phyloP scores from a whole-genome alignment of 106 monocot species.

The Dendrobium chrysotoxum region DNA sequence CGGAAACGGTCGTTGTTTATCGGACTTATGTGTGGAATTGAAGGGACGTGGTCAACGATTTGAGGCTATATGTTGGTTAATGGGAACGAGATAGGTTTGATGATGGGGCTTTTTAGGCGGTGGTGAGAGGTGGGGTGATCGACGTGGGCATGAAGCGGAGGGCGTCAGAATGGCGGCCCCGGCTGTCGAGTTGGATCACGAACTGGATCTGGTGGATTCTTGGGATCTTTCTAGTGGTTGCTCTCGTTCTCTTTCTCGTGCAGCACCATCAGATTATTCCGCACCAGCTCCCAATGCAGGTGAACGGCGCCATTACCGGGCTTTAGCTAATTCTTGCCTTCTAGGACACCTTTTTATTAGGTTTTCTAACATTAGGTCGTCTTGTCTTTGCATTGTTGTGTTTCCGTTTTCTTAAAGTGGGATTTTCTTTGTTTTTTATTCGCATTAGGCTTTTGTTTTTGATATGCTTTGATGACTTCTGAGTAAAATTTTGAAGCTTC shows the following conservation, averaged over 20 bases:
- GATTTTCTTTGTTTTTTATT: too few species aligned
- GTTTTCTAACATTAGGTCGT: background rate
- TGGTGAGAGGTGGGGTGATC: conserved; percentile 4
- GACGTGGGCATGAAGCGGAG: background rate
- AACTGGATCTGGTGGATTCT: background rate
- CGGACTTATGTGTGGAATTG: background rate
- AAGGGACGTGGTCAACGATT: background rate
- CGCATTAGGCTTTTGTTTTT: too few species aligned
- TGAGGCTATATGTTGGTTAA: background rate
- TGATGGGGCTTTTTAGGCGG: background rate
- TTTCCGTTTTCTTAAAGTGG: too few species aligned
- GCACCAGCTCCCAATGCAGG: background rate
- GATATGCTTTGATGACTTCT: too few species aligned
- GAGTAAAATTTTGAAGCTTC: background rate
- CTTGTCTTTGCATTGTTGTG: background rate
- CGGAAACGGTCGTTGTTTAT: background rate
- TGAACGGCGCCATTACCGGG: background rate
- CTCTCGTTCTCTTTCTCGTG: background rate
- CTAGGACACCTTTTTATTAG: background rate
- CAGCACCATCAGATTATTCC: conserved; percentile 4
- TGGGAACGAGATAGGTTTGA: background rate
- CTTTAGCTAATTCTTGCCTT: background rate
- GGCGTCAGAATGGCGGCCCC: background rate
- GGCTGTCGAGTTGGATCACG: background rate
- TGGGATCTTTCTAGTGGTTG: background rate